Evolutionary conservation across 2,329 filamentous ascomycete species (phyloP).

Genomic region (Dactylellina haptotyla): DNA sequence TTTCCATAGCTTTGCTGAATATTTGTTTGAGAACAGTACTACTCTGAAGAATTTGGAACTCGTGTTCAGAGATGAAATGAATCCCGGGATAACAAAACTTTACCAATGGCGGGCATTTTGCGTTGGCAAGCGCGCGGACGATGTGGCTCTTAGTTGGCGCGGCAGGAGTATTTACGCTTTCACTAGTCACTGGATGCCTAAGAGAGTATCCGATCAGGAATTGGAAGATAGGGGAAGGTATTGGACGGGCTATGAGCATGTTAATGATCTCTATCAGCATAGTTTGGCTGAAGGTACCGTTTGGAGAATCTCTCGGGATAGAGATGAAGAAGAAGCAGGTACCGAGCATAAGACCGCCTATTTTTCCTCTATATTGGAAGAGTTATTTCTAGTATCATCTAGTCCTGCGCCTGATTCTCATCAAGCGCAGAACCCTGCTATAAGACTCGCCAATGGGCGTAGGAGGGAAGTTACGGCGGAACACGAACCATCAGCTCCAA

Average conservation of each 20-base stretch:
- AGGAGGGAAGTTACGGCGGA: too few relatives aligned
- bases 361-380: too few relatives aligned
- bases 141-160: not conserved
- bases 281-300: not conserved
- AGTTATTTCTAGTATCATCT: too few relatives aligned
- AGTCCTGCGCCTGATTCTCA: too few relatives aligned
- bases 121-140: not conserved
- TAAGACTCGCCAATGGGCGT: too few relatives aligned
- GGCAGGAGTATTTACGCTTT: not conserved
- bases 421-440: too few relatives aligned
- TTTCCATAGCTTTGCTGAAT: not conserved
- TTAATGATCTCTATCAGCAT: not conserved
- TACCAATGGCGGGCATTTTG: not conserved
- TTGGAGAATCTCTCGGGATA: too few relatives aligned
- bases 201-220: not conserved
- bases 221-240: slow-evolving; percentile 16
- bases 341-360: too few relatives aligned
- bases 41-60: not conserved
- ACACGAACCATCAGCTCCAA: too few relatives aligned
- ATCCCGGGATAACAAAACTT: not conserved
- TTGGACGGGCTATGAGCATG: slow-evolving; percentile 10
- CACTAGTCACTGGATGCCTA: not conserved
- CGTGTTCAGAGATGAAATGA: not conserved
- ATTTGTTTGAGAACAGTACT: not conserved
- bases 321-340: too few relatives aligned